Conservation (phyloP, 495 filamentous ascomycete genomes). For the Tuber brumale region DNA sequence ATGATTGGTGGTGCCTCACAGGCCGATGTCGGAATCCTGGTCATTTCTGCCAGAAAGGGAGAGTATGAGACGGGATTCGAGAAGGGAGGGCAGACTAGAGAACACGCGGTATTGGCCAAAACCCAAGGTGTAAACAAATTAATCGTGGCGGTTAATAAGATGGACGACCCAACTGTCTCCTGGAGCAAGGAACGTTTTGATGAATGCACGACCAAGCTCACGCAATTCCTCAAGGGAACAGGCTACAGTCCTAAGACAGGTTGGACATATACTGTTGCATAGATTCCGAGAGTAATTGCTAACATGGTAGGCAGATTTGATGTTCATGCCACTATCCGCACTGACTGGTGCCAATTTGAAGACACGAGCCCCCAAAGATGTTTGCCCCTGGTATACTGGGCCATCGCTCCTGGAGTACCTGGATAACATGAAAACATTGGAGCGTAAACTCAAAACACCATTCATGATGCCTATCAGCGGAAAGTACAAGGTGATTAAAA, state of each 20-base stretch:
- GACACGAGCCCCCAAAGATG: constrained; percentile 68
- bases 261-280: constrained; percentile 11
- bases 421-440: constrained; percentile 79
- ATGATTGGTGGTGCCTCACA: constrained; percentile 98
- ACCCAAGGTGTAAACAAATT: constrained; percentile 97
- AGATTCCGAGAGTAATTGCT: constrained; percentile 8
- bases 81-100: constrained; percentile 93
- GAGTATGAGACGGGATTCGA: constrained; percentile 99
- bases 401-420: constrained; percentile 94
- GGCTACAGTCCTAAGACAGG: constrained; percentile 81
- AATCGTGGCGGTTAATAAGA: constrained; percentile 91
- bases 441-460: constrained; percentile 92
- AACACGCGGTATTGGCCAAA: constrained; percentile 93
- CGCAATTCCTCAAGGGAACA: constrained; percentile 77
- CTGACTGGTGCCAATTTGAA: constrained; percentile 81
- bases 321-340: constrained; percentile 94
- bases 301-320: constrained; percentile 53
- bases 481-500: constrained; percentile 64
- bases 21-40: constrained; percentile 89
- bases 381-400: constrained; percentile 76
- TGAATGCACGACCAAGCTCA: constrained; percentile 85
- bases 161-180: constrained; percentile 93
- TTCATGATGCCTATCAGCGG: constrained; percentile 98
- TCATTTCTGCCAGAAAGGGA: constrained; percentile 94
- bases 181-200: constrained; percentile 89